These are phyloP conservation scores for Fragilaria crotonensis DNA, from an alignment of 108 stramenopile species.

Conservation along the genomic window DNA sequence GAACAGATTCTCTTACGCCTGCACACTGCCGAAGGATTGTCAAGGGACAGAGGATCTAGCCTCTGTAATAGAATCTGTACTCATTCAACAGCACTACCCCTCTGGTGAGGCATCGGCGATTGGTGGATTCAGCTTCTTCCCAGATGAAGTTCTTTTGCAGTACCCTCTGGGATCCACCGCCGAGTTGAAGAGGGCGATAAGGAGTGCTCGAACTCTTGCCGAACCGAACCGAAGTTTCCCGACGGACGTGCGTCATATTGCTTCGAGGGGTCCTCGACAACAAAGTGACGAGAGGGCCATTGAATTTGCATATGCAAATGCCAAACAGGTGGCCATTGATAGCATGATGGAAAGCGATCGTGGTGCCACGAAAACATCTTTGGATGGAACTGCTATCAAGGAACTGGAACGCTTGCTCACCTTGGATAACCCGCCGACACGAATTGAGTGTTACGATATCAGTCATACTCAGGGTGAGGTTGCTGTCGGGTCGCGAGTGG, in stretches of 20 bases:
- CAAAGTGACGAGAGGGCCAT: constrained; percentile 34
- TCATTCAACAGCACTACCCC: constrained; percentile 44
- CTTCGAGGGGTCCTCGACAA: constrained; percentile 25
- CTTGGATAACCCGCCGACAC: constrained; percentile 23
- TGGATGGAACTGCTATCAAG: constrained; percentile 32
- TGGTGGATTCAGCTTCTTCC: constrained; percentile 36
- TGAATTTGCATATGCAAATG: constrained; percentile 44
- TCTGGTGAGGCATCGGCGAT: constrained; percentile 20
- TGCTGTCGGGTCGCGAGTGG: constrained; percentile 55
- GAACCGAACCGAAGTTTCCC: constrained; percentile 13
- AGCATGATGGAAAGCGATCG: background rate
- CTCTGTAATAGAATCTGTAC: constrained; percentile 27
- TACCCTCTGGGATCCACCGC: constrained; percentile 16
- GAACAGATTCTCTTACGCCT: constrained; percentile 37
- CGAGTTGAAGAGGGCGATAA: constrained; percentile 22
- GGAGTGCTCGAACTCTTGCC: constrained; percentile 9
- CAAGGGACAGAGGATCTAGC: constrained; percentile 17
- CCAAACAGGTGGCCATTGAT: constrained; percentile 22
- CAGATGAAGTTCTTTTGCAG: constrained; percentile 38
- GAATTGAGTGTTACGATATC: constrained; percentile 78
- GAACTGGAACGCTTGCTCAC: constrained; percentile 33
- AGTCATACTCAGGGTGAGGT: constrained; percentile 61
- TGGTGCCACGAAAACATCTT: constrained; percentile 14
- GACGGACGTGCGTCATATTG: constrained; percentile 15
- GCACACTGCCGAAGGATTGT: constrained; percentile 12